phyloP scores from a whole-genome alignment of 129 eudicot genomes.

The Arctium lappa region DNA sequence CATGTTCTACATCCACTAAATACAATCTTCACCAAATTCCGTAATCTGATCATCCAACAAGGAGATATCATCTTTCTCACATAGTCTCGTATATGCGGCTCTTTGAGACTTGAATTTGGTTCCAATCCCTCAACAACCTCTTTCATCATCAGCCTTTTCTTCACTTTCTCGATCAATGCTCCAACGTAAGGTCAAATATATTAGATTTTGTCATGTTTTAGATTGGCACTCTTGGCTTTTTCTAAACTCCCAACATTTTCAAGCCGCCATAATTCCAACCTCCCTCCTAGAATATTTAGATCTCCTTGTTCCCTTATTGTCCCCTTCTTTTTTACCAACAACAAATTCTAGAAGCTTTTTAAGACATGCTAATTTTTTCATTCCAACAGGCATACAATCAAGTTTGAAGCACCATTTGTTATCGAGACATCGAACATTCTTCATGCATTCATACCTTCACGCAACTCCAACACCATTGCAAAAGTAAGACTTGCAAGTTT shows the following conservation, averaged over 20 bases:
- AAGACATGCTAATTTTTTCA: neutral
- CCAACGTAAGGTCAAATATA: neutral
- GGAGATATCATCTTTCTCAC: neutral
- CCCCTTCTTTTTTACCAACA: neutral
- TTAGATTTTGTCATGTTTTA: neutral
- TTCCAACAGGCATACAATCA: neutral
- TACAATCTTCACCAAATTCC: neutral
- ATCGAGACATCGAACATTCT: neutral
- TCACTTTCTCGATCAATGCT: neutral
- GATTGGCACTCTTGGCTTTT: neutral
- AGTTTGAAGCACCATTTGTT: neutral
- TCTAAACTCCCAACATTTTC: neutral
- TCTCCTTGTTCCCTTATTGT: neutral
- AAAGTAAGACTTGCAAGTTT: slow-evolving; percentile 16
- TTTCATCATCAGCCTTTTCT: neutral
- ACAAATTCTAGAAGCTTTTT: neutral
- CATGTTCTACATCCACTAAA: neutral
- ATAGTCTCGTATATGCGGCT: neutral
- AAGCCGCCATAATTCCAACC: neutral
- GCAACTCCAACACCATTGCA: neutral
- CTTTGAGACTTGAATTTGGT: neutral
- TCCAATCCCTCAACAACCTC: neutral
- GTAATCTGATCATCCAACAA: neutral
- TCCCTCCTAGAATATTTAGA: neutral
- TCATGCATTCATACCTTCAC: neutral